A percentile compares a stretch with the other conserved stretches of the same genome.
phyloP scores from a whole-genome alignment of 176 grass and related monocot genomes.

The Alopecurus myosuroides region DNA sequence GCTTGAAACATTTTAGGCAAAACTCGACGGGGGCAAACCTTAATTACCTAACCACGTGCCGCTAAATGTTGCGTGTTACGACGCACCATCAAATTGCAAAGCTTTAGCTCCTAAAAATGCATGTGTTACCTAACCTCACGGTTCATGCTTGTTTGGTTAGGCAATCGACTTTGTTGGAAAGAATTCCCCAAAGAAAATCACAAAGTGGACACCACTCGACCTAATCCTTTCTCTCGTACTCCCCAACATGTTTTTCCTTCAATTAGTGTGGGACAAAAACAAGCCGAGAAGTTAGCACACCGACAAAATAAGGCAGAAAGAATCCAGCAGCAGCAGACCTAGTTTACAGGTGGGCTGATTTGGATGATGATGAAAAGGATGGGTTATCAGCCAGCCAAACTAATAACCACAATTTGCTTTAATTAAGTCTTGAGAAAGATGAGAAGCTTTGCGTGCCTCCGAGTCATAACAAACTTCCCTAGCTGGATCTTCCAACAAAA shows the following conservation, averaged over 20 bases:
- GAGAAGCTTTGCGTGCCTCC: conserved; percentile 19
- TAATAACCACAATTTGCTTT: not conserved
- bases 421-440: not conserved
- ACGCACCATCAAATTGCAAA: not conserved
- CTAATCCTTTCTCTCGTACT: not conserved
- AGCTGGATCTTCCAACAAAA: conserved; percentile 3
- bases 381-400: conserved; percentile 18
- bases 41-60: not conserved
- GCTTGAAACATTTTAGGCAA: no score
- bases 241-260: no score
- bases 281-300: not conserved
- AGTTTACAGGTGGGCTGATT: conserved; percentile 5
- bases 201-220: not conserved
- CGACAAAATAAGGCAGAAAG: not conserved
- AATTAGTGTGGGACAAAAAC: not conserved
- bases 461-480: conserved; percentile 15
- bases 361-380: conserved; percentile 22
- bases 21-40: no score
- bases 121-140: not conserved
- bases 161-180: not conserved
- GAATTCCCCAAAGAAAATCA: not conserved
- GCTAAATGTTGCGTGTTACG: not conserved
- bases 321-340: not conserved
- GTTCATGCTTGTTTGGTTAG: not conserved
- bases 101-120: not conserved